Evolutionary conservation across 208 protist species (phyloP).

Genomic region (Wallacemonas rigidus): DNA sequence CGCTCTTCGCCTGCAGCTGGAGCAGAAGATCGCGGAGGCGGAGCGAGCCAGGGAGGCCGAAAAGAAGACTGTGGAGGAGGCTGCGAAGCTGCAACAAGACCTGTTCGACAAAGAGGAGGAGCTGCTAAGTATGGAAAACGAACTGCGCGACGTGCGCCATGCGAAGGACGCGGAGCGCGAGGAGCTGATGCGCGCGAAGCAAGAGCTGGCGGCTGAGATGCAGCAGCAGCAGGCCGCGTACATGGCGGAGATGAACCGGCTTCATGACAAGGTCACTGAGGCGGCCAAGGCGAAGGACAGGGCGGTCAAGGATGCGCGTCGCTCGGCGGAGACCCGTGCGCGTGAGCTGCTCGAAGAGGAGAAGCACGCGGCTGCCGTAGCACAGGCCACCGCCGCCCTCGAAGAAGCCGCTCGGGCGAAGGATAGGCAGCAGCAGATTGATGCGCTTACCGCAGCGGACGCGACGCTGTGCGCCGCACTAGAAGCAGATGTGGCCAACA

Average conservation of each 20-base stretch:
- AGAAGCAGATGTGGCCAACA: conserved; percentile 9
- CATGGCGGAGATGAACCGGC: conserved; percentile 22
- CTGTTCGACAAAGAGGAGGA: conserved; percentile 27
- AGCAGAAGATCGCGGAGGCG: background rate
- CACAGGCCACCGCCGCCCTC: conserved; percentile 7
- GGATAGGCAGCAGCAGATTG: background rate
- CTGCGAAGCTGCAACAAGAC: conserved; percentile 13
- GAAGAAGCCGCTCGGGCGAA: conserved; percentile 6
- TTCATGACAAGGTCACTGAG: conserved; percentile 12
- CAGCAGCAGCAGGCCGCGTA: conserved; percentile 16
- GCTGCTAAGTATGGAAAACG: conserved; percentile 19
- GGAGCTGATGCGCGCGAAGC: conserved; percentile 10
- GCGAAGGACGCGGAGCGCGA: conserved; percentile 9
- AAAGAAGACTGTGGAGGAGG: conserved; percentile 16
- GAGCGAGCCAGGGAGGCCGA: conserved; percentile 1
- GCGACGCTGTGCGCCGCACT: conserved; percentile 2
- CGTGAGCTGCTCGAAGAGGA: background rate
- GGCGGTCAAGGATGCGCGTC: background rate
- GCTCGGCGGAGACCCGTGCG: background rate
- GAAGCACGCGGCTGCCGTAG: background rate
- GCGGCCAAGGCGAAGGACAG: conserved; percentile 19
- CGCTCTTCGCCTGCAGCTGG: conserved; percentile 14
- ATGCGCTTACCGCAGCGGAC: background rate
- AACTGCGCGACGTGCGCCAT: conserved; percentile 14
- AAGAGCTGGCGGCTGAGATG: conserved; percentile 10